Percentiles rank a stretch among this genome's conserved stretches.
phyloP scores from a whole-genome alignment of 176 grass and related monocot species.

The Lolium perenne region DNA sequence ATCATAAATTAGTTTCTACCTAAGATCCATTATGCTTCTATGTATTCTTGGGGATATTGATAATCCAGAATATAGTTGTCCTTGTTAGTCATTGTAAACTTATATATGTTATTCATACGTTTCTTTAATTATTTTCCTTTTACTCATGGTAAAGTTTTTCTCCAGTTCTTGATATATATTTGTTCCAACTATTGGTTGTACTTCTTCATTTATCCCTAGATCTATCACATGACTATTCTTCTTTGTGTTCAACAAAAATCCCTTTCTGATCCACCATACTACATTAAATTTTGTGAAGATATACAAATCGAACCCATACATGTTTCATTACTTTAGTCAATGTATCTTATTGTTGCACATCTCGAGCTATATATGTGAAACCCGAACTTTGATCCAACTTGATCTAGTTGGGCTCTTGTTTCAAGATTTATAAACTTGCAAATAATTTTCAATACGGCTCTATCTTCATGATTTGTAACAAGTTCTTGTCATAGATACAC shows the following conservation, averaged over 20 bases:
- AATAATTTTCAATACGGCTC: too few species aligned
- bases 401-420: not conserved
- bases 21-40: not conserved
- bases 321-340: not conserved
- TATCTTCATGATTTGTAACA: too few species aligned
- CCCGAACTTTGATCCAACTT: not conserved
- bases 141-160: too few species aligned
- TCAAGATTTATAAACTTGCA: too few species aligned
- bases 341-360: not conserved
- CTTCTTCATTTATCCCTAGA: not conserved
- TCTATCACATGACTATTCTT: not conserved
- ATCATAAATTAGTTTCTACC: not conserved
- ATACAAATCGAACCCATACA: not conserved
- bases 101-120: too few species aligned
- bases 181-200: not conserved
- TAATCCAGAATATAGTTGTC: not conserved
- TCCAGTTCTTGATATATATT: too few species aligned
- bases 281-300: not conserved
- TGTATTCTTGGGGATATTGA: not conserved
- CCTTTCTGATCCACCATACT: not conserved
- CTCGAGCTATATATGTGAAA: not conserved
- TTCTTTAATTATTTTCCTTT: too few species aligned
- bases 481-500: too few species aligned
- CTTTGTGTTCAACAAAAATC: not conserved
- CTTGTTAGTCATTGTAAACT: too few species aligned